Evolutionary conservation across 176 grass and related monocot genomes (phyloP), one percentile per base, ranked within the genome.

Genomic region (Avena eriantha): DNA sequence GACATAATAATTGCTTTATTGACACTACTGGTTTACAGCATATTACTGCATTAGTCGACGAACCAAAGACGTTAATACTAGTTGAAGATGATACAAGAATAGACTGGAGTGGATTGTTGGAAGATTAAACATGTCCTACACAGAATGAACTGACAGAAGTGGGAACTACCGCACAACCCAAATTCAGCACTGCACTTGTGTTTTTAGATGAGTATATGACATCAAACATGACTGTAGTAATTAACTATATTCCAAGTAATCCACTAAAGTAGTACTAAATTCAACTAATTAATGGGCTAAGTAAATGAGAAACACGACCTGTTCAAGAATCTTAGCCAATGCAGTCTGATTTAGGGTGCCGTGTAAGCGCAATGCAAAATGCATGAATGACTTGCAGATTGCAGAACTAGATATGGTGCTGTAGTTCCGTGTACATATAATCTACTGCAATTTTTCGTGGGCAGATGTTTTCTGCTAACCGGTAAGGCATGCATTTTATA

Each of bases 1-100:
- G 33, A 29, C 41, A 76, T 15, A 85, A 76, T 15, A 85, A 17
- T 58, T 76, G n/a, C 19, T 60, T 58, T 81, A 13, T 76, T 67
- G 7, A 16, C n/a, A n/a, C n/a, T 76, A 76, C 73, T 18, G 15
- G 73, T 18, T 65, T 75, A n/a, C 18, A 66, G 1, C 23, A 76
- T 41, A 13, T 7, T 46, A 56, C 23, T 15, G 64, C 23, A 9
- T 54, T 53, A 57, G 11, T 6, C 19, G 14, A 45, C 10, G 18
- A 43, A 46, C 5, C 66, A 26, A 17, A 80, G 74, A 14, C 74
- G 8, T 17, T 50, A 57, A 39, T 39, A 58, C 21, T 36, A 82
- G 6, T 12, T 55, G 63, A 83, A 45, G 14, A 60, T 18, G 5
- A 16, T 31, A 56, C 21, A 56, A 56, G 0, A 67, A 29, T 49